Evolutionary conservation across 2,329 filamentous ascomycete genomes (phyloP).

Genomic region (Sordariomycetes sp.): DNA sequence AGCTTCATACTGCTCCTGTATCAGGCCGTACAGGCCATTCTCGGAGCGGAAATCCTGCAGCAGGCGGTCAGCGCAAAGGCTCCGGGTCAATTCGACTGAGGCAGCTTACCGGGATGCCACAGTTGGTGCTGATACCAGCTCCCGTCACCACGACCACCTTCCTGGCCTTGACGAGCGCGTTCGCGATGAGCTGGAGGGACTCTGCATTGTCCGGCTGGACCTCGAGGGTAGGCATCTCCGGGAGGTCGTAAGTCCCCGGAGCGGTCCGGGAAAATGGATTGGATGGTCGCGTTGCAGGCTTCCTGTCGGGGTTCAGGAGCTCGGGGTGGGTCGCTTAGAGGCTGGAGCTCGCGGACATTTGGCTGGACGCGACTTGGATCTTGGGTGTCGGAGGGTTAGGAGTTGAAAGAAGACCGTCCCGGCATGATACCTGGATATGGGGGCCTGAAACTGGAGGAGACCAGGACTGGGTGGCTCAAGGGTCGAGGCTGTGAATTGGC

Average conservation of each 20-base stretch:
- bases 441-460: not conserved
- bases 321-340: not conserved
- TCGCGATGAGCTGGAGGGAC: conserved; percentile 51
- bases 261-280: not conserved
- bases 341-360: not conserved
- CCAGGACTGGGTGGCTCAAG: not conserved
- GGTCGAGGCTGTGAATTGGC: not conserved
- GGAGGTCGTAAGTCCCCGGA: not conserved
- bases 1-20: conserved; percentile 53
- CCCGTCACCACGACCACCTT: conserved; percentile 63
- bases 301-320: not conserved
- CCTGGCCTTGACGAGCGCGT: conserved; percentile 47
- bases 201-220: conserved; percentile 36
- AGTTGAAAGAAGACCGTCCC: not conserved
- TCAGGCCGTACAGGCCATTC: conserved; percentile 59
- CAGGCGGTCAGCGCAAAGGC: not conserved
- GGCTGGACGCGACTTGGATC: not conserved
- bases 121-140: conserved; percentile 64
- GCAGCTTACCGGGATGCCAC: conserved; percentile 51
- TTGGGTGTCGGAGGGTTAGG: not conserved
- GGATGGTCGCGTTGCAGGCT: not conserved
- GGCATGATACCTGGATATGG: not conserved
- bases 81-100: not conserved
- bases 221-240: conserved; percentile 42
- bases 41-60: conserved; percentile 57